Conservation (phyloP, 2,329 filamentous ascomycete species). For the Cladobotryum mycophilum region DNA sequence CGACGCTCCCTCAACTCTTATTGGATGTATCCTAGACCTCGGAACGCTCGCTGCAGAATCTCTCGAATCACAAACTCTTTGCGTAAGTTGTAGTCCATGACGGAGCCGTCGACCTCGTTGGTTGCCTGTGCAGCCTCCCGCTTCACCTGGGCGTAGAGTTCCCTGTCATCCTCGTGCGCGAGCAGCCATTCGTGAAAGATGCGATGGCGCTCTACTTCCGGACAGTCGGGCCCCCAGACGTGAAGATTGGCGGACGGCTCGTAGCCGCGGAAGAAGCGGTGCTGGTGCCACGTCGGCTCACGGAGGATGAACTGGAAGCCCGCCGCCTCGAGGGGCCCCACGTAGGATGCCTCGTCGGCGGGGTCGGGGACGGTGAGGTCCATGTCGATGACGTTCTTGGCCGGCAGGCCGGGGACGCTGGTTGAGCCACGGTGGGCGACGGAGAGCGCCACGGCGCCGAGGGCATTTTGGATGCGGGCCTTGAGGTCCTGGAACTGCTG, state of each 20-base stretch:
- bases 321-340: constrained; percentile 32
- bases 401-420: constrained; percentile 40
- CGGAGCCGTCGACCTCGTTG: constrained; percentile 22
- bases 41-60: constrained; percentile 26
- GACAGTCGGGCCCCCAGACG: constrained; percentile 38
- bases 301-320: constrained; percentile 42
- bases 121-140: constrained; percentile 26
- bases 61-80: constrained; percentile 33
- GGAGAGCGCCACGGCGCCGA: constrained; percentile 29
- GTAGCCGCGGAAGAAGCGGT: constrained; percentile 38
- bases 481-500: constrained; percentile 24
- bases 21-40: constrained; percentile 6
- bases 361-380: constrained; percentile 40
- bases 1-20: not conserved
- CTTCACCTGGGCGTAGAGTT: constrained; percentile 35
- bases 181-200: constrained; percentile 39
- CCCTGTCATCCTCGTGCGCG: constrained; percentile 28
- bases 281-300: constrained; percentile 41
- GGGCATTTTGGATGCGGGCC: constrained; percentile 27
- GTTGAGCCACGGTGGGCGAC: constrained; percentile 46
- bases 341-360: constrained; percentile 36
- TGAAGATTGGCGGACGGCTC: constrained; percentile 40
- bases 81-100: constrained; percentile 33
- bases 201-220: constrained; percentile 35
- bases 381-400: constrained; percentile 48